Percentiles rank a stretch among this genome's conserved stretches.
Conservation (phyloP, 163 green algal species). For the Scenedesmus sp. region DNA sequence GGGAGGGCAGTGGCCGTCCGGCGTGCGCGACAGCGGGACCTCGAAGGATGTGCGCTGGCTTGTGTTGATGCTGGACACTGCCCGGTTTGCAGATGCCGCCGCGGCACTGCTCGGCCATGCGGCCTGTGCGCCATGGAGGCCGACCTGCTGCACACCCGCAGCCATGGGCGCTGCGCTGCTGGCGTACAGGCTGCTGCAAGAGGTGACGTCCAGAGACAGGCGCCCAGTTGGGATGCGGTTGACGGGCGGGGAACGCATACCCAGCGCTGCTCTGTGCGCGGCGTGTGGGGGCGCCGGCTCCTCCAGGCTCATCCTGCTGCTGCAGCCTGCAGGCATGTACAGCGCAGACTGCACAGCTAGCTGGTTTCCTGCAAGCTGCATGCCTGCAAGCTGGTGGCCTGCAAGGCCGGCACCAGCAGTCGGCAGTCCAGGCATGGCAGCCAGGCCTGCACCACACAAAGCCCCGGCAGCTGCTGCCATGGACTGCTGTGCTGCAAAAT, state of each 20-base stretch:
- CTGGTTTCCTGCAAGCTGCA: not conserved
- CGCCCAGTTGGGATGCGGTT: not conserved
- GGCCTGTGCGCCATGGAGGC: not conserved
- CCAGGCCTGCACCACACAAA: not conserved
- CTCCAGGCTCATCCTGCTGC: not conserved
- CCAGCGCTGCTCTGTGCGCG: not conserved
- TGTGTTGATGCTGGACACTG: not conserved
- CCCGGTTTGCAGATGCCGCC: not conserved
- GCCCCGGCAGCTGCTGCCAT: not conserved
- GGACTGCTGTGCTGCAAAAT: not conserved
- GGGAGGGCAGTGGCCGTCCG: constrained; percentile 6
- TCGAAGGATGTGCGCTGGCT: constrained; percentile 12
- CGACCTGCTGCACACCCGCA: not conserved
- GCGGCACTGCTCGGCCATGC: not conserved
- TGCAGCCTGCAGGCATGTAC: not conserved
- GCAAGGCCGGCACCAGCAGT: not conserved
- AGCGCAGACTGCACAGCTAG: constrained; percentile 27
- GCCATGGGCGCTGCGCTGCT: not conserved
- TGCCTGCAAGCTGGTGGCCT: not conserved
- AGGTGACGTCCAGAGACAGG: constrained; percentile 30
- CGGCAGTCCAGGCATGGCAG: not conserved
- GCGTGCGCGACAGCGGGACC: not conserved
- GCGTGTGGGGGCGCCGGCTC: not conserved
- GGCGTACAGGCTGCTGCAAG: constrained; percentile 1
- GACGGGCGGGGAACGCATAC: not conserved